A percentile compares a stretch with the other conserved stretches of the same genome.
These are phyloP conservation scores for Salvia hispanica DNA, from an alignment of 257 asterid genomes.

Conservation along the genomic window DNA sequence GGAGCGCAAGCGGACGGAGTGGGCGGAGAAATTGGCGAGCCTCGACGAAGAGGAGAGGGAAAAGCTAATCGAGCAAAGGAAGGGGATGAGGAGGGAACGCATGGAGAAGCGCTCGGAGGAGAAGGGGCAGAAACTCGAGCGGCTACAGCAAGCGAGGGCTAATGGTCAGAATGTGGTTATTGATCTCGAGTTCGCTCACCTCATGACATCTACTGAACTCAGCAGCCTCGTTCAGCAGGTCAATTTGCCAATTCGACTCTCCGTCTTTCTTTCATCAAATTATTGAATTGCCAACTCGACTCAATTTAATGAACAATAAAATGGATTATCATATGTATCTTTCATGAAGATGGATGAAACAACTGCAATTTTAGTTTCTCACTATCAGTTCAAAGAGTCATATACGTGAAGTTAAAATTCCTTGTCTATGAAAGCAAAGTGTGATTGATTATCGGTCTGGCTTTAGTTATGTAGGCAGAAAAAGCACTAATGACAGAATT, in stretches of 20 bases:
- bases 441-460: background rate
- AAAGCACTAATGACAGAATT: background rate
- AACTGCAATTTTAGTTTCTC: background rate
- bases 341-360: no score
- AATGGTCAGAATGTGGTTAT: slow-evolving; percentile 76
- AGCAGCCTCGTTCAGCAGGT: slow-evolving; percentile 97
- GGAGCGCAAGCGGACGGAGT: slow-evolving; percentile 80
- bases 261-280: background rate
- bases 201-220: slow-evolving; percentile 70
- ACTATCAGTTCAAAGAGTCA: background rate
- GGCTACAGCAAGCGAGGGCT: slow-evolving; percentile 57
- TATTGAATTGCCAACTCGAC: background rate
- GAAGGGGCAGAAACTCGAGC: slow-evolving; percentile 61
- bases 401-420: background rate
- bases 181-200: slow-evolving; percentile 82
- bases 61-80: slow-evolving; percentile 57
- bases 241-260: background rate
- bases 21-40: slow-evolving; percentile 67
- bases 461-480: background rate
- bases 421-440: slow-evolving; percentile 1
- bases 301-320: background rate
- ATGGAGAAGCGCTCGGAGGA: slow-evolving; percentile 68
- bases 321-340: no score
- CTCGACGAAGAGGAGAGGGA: slow-evolving; percentile 66
- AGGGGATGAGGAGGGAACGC: slow-evolving; percentile 59